phyloP scores from a whole-genome alignment of 2,329 filamentous ascomycete species.

The Alternaria arborescens region DNA sequence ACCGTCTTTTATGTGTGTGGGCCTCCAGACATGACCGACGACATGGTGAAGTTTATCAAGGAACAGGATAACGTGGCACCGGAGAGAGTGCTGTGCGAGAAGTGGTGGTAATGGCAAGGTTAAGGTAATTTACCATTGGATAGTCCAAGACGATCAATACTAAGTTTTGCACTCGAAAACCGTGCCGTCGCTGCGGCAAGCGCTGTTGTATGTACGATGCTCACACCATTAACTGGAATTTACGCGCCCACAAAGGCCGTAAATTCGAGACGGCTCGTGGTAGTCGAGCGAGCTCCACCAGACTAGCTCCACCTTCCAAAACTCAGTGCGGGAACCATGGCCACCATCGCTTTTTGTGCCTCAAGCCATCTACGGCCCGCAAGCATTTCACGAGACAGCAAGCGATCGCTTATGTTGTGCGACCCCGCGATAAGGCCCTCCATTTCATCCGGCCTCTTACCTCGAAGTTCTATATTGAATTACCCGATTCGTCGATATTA shows the following conservation, averaged over 20 bases:
- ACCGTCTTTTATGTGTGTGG: conserved; percentile 60
- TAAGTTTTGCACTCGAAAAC: conserved; percentile 8
- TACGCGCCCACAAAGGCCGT: conserved; percentile 37
- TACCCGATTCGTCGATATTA: conserved; percentile 26
- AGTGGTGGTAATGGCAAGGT: conserved; percentile 57
- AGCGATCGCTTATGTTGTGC: conserved; percentile 13
- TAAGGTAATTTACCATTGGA: conserved; percentile 5
- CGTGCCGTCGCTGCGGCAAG: conserved; percentile 17
- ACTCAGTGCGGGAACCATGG: background rate
- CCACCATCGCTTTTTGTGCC: background rate
- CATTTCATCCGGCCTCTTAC: conserved; percentile 13
- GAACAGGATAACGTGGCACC: conserved; percentile 50
- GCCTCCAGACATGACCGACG: conserved; percentile 59
- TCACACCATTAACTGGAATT: conserved; percentile 33
- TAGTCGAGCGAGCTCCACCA: conserved; percentile 9
- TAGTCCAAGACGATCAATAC: conserved; percentile 8
- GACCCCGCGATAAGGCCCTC: conserved; percentile 7
- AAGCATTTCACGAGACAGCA: conserved; percentile 3
- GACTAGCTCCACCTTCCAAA: conserved; percentile 6
- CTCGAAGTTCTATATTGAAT: conserved; percentile 22
- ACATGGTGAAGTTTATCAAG: conserved; percentile 53
- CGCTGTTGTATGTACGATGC: conserved; percentile 30
- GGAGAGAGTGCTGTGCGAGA: conserved; percentile 58
- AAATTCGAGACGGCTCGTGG: conserved; percentile 25
- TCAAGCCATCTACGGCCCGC: background rate